Evolutionary conservation across 176 grass and related monocot species (phyloP), one percentile per base, ranked within the genome.

Genomic region (Eleusine coracana): DNA sequence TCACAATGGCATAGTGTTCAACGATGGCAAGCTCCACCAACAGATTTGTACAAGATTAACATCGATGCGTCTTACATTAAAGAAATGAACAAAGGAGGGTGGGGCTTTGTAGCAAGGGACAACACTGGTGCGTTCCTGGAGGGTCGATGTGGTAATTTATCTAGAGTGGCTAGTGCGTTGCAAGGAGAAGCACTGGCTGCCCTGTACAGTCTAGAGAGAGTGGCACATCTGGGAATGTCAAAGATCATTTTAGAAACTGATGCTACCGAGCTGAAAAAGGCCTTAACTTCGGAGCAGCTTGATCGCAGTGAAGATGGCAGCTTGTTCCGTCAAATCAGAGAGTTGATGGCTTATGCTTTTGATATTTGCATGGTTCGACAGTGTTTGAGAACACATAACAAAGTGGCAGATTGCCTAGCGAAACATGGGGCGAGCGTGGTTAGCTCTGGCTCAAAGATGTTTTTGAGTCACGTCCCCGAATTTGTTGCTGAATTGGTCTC

Each of bases 1-100:
- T 1, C 0, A 1, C 1, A 56, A 5, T 4, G 7, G 1, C 4
- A 2, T 0, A 17, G 18, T 1, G 6, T 21, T 7, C 0, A 56
- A 1, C 7, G 5, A 51, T 73, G 70, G 70, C 2, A 0, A 3
- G 25, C 45, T 7, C 70, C 70, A 2, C 25, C 13, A 0, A 2
- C 2, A 3, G 25, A 31, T 0, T 0, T 7, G 0, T 73, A 73
- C 27, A 73, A 51, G 11, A 8, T 52, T 3, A 73, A 73, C 50
- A 3, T 34, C 20, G 70, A 51, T 73, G 70, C 25, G 0, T 31
- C 27, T 0, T 73, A 17, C 5, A 1, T 0, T 2, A 8, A 46
- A 4, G 1, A 0, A 4, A 7, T 6, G 1, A 9, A 6, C 1
- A 29, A 0, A 2, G 48, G 48, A 1, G 71, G 71, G 0, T 74